These are phyloP conservation scores for Metschnikowia aberdeeniae DNA, from an alignment of 805 yeast species.

Conservation along the genomic window DNA sequence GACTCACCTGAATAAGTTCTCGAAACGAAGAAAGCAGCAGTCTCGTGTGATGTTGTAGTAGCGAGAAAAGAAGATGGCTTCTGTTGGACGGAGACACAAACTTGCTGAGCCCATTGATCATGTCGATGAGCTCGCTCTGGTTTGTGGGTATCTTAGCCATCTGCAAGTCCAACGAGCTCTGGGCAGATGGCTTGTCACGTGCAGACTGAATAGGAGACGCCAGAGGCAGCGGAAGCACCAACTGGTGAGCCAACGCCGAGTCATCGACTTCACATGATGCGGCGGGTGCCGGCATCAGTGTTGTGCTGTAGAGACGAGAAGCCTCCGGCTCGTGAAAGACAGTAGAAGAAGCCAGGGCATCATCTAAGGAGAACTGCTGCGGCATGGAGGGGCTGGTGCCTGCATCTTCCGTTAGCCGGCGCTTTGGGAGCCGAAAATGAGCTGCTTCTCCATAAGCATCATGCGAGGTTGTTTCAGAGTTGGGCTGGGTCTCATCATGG, in stretches of 20 bases:
- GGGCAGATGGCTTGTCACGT: slow-evolving; percentile 21
- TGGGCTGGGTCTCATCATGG: slow-evolving; percentile 14
- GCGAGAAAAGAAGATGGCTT: slow-evolving; percentile 47
- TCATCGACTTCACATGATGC: slow-evolving; percentile 1
- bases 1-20: slow-evolving; percentile 45
- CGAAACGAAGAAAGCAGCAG: slow-evolving; percentile 58
- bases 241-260: slow-evolving; percentile 26
- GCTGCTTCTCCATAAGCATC: background rate
- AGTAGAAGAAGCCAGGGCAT: background rate
- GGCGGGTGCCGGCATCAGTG: background rate
- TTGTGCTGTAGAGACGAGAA: background rate
- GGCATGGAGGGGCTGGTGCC: background rate
- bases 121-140: slow-evolving; percentile 37
- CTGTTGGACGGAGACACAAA: slow-evolving; percentile 44
- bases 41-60: slow-evolving; percentile 58
- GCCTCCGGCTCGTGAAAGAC: background rate
- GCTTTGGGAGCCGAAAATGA: slow-evolving; percentile 29
- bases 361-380: background rate
- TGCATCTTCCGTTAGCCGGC: slow-evolving; percentile 24
- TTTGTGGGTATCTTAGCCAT: slow-evolving; percentile 18
- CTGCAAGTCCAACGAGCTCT: slow-evolving; percentile 18
- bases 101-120: slow-evolving; percentile 31
- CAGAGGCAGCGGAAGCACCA: slow-evolving; percentile 69
- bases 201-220: slow-evolving; percentile 48
- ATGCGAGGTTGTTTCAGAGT: slow-evolving; percentile 11